Base-by-base conservation (phyloP, 2,329 filamentous ascomycete genomes). In the Phaeoacremonium minimum region DNA sequence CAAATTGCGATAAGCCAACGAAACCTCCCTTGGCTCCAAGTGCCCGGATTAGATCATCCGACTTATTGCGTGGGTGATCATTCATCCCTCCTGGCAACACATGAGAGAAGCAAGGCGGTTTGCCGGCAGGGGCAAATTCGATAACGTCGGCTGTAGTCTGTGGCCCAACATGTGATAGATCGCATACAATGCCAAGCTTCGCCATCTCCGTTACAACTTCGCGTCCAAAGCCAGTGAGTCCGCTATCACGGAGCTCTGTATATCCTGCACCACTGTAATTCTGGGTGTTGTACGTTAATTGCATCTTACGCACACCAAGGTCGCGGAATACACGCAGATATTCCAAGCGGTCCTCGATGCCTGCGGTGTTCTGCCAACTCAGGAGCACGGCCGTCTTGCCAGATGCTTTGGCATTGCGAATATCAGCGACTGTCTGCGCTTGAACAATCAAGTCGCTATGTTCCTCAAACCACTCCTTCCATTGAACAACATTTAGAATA, bases 381-480 rank as follows among this genome's bases (percentile, higher is more conserved):
- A 64, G 49, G 36, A 65, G 37, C 5, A 64, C 60, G 1, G 60
- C 60, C 0, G 60, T 64, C 33, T 55, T 57, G 18, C 60, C 59
- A 13, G 53, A 43, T 28, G 46, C 41, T 39, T 65, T 63, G 4
- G 59, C 61, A 12, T 51, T 41, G 8, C 61, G 55, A 18, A 64
- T 55, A 44, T 64, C 60, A 8, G 49, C 51, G 6, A 57, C 58
- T 1, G 38, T 55, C 15, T 61, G 55, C 4, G 60, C 61, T 38
- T 64, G 61, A 7, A 60, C 52, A 20, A 64, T 61, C 14, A 64
- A 45, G 41, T 64, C 58, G 2, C 50, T 47, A 38, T 64, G 54
- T 43, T 64, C 53, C 37, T 65, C 61, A 35, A 64, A 64, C 62
- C 61, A 64, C 36, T 60, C 55, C 46, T 64, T 64, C 60, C 60